Percentiles rank a stretch among this genome's conserved stretches.
These are phyloP conservation scores for Glycine tomentella DNA, from an alignment of 306 rosid genomes.

Conservation along the genomic window DNA sequence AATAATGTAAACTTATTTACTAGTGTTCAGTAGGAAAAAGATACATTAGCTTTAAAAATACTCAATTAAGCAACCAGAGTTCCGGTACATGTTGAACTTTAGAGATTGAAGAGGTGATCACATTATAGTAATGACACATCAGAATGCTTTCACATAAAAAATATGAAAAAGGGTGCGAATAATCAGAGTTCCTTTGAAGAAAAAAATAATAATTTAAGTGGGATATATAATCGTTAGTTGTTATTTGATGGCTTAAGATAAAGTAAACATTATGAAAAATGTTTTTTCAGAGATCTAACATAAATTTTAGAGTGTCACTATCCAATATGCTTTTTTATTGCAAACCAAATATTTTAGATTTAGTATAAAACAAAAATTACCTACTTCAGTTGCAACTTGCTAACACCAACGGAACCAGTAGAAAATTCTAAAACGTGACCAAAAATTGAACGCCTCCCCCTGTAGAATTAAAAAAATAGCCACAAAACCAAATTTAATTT, in stretches of 20 bases:
- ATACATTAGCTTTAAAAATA: conserved; percentile 24
- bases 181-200: not conserved
- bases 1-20: not conserved
- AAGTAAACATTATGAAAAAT: conserved; percentile 3
- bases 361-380: conserved; percentile 40
- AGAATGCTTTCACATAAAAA: conserved; percentile 6
- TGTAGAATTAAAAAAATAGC: not conserved
- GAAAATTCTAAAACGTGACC: conserved; percentile 42
- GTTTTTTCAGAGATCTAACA: conserved; percentile 10
- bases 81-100: not conserved
- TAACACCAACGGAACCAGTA: conserved; percentile 21
- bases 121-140: conserved; percentile 18
- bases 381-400: conserved; percentile 36
- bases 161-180: conserved; percentile 27
- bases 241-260: conserved; percentile 7
- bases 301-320: not conserved
- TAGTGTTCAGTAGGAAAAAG: not conserved
- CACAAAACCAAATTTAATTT: not conserved
- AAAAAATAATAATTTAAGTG: conserved; percentile 2
- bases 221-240: not conserved
- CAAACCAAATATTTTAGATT: conserved; percentile 10
- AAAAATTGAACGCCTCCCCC: conserved; percentile 29
- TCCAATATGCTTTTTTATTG: conserved; percentile 4
- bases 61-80: conserved; percentile 11
- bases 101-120: conserved; percentile 16